Base-by-base conservation (phyloP, 495 filamentous ascomycete genomes). In the Aspergillus baeticus region DNA sequence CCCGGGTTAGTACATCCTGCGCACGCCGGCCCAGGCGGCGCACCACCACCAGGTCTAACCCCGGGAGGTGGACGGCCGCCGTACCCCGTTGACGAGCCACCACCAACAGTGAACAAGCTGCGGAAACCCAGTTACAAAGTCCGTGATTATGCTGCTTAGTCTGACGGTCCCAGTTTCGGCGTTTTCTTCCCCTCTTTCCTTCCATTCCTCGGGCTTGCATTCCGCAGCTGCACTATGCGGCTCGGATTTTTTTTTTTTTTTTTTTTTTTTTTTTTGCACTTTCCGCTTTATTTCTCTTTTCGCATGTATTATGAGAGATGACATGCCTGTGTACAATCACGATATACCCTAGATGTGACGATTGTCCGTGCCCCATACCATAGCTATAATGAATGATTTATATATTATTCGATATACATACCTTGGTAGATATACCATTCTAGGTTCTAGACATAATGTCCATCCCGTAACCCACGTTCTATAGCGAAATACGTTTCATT, bases 71-170 rank as follows among this genome's bases (percentile, higher is more conserved):
- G 26, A 29, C 26, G 72, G 17, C 75, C 87, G 49, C 92, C 92
- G 10, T 96, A 97, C 69, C 92, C 92, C 0, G 74, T 85, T 52
- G 90, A 95, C 54, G 89, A 88, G n/a, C 87, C 87, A 11, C 90
- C 91, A 33, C 92, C 92, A 1, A 70, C 77, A 11, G 90, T 95
- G 5, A 93, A 96, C 60, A 84, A 87, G 77, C 86, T 88, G 52
- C 84, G 87, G 65, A 97, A 97, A 70, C 92, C 92, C 8, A 87
- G 90, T 57, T 92, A 86, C 63, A 79, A 79, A 57, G 73, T 79
- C 48, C 74, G 82, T 85, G 71, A 79, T 45, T 33, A 51, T 45
- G 21, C 47, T 38, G 33, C 20, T 34, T 37, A 10, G 6, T 18
- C 33, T 10, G 39, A 33, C 22, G 36, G 15, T 39, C 5, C 2